Evolutionary conservation across 305 asterid genomes (phyloP), one percentile per base, ranked within the genome.

Genomic region (Fraxinus dipetala): DNA sequence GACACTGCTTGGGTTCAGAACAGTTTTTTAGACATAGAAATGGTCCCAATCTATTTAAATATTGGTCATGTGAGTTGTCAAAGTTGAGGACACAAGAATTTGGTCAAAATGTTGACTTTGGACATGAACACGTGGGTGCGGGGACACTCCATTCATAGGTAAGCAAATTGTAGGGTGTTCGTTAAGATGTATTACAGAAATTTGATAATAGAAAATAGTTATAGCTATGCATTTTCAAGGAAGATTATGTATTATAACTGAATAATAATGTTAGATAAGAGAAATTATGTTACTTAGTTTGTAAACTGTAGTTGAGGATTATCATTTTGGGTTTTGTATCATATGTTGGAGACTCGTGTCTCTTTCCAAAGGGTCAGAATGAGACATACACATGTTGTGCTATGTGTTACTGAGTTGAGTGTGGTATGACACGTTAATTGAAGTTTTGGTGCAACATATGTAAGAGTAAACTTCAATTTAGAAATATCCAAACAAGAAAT

Each of bases 401-500:
- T 31, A 31, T 13, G 22, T 70, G 75, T 70, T 14, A 14, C 36
- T 16, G 75, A 31, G 30, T 70, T 11, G 24, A 70, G 24, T 1
- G 75, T 14, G 43, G 75, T 70, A 31, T 70, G 36, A 26, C 35
- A 4, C 16, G 18, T 28, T 67, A 65, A 70, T 6, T 70, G 43
- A 67, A 31, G 75, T 70, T 70, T 30, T 70, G 43, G 43, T 70
- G 43, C 75, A 30, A 16, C 43, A 31, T 70, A 67, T 67, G 35
- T 13, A 11, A 67, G 24, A 14, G 43, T 70, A 30, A 31, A 6
- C 40, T 72, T 24, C 77, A 61, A 11, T 32, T 51, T 56, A 65
- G 63, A 59, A 54, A 77, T 75, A 78, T 79, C 18, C 51, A 74
- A 31, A 30, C 4, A 56, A 51, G 69, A 14, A 82, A 73, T 56